Base-by-base conservation (phyloP, 495 filamentous ascomycete genomes). In the Podospora didyma region DNA sequence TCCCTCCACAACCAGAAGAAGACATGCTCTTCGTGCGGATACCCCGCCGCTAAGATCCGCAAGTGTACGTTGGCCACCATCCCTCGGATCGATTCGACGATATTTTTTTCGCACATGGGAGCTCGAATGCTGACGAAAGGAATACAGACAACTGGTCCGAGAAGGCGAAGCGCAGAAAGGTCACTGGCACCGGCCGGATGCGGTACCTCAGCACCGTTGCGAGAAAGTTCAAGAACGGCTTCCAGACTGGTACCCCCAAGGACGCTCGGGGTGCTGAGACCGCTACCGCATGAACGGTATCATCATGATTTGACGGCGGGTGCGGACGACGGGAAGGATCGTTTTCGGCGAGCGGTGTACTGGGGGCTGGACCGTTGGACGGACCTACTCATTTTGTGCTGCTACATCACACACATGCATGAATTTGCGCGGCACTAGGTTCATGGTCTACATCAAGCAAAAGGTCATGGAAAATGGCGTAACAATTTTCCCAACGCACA, bases 121-220 rank as follows among this genome's bases (percentile, higher is more conserved):
- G n/a, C 11, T 45, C 19, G 35, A 35, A 57, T 56, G 62, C 52
- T 61, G 59, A 63, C 56, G 39, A 14, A 52, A 46, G 50, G 46
- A 56, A 49, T 37, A 57, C 58, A 98, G 94, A 87, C 84, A 96
- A 98, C 86, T 98, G 94, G 94, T 84, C 88, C 78, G 91, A 96
- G 86, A 98, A 98, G 85, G 95, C 92, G 67, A 97, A 96, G 89
- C 81, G 94, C 77, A 92, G 94, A 88, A 97, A 96, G 93, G 96
- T 92, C 69, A 94, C 90, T 68, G 94, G 94, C 64, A 89, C 89
- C 71, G 94, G 94, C 75, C 86, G 94, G 68, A 91, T 92, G 88
- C 81, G 89, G 58, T 87, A 91, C 80, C 84, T 97, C 74, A 93
- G 92, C 81, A 84, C 81, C 64, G 85, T 97, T 69, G 80, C 93